Evolutionary conservation across 2,329 filamentous ascomycete species (phyloP), one percentile per base, ranked within the genome.

Genomic region (Apiospora sp.): DNA sequence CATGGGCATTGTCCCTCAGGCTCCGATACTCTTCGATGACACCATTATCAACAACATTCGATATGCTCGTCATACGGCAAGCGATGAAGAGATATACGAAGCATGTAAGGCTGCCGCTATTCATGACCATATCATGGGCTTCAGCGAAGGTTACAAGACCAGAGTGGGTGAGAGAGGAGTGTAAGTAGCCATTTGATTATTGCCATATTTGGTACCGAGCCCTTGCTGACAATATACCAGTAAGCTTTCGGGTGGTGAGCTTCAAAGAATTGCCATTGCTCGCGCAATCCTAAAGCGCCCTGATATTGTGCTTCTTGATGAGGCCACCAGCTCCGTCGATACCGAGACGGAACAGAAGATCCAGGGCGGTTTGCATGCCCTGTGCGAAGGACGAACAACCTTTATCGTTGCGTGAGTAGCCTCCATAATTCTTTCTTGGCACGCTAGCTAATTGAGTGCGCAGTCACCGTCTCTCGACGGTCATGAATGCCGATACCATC

Each of bases 251-350:
- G 91, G 91, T 1, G 91, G 91, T 34, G 91, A 93, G 78, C 81
- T 92, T 7, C 91, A 93, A 77, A 88, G 91, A 67, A 87, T 92
- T 41, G 91, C 91, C 6, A 92, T 92, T 78, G 91, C 91, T 10
- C 89, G 93, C 37, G 92, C 93, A 0, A 88, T 96, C 68, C 84
- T 95, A 75, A 93, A 94, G 81, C 88, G 89, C 73, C 93, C 93
- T 0, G 91, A 93, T 72, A 91, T 95, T 73, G 90, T 96, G 13
- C 87, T 96, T 51, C 87, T 96, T 0, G 93, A 96, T 75, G 93
- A 95, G 81, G 68, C 93, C 1, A 95, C 94, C 4, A 94, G 92
- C 49, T 91, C 93, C 8, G 91, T 96, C 72, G 91, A 94, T 74
- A 92, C 91, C 0, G 89, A 91, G 46, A 92, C 90, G 1, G 91